A percentile compares a stretch with the other conserved stretches of the same genome.
phyloP scores from a whole-genome alignment of 1,284 basidiomycete genomes.

The Wallemia mellicola region DNA sequence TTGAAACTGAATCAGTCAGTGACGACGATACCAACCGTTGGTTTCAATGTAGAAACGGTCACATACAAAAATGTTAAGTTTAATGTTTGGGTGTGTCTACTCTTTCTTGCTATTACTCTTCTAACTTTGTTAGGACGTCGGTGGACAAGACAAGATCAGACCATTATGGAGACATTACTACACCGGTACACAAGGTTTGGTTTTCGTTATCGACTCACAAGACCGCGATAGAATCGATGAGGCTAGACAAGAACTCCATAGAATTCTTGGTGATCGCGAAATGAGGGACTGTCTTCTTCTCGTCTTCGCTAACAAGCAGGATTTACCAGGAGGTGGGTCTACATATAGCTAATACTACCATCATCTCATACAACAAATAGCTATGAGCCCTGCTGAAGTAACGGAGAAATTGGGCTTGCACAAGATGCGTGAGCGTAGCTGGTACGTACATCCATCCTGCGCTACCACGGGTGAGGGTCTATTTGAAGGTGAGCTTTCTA shows the following conservation, averaged over 20 bases:
- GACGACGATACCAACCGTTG: constrained; percentile 78
- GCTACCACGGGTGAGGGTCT: constrained; percentile 86
- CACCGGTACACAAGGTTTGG: constrained; percentile 27
- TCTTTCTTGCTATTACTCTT: not conserved
- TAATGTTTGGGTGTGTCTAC: constrained; percentile 54
- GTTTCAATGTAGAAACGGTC: constrained; percentile 98
- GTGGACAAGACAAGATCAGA: constrained; percentile 94
- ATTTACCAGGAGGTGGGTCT: constrained; percentile 70
- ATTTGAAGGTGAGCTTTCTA: constrained; percentile 32
- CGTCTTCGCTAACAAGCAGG: constrained; percentile 99
- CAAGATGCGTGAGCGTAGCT: constrained; percentile 82
- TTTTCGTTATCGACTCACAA: constrained; percentile 34
- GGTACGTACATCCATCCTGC: constrained; percentile 98
- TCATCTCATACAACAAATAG: constrained; percentile 17
- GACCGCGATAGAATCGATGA: constrained; percentile 89
- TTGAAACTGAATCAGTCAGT: constrained; percentile 97
- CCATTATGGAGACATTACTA: constrained; percentile 97
- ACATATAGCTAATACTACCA: not conserved
- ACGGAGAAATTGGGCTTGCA: constrained; percentile 90
- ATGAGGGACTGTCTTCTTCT: constrained; percentile 92
- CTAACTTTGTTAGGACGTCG: constrained; percentile 34
- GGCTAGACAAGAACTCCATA: constrained; percentile 79
- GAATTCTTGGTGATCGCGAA: constrained; percentile 86
- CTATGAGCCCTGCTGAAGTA: constrained; percentile 95
- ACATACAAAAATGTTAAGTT: constrained; percentile 99